Percentiles rank a stretch among this genome's conserved stretches.
Conservation (phyloP, 768 basidiomycete genomes). For the Psilocybe subaeruginosa region DNA sequence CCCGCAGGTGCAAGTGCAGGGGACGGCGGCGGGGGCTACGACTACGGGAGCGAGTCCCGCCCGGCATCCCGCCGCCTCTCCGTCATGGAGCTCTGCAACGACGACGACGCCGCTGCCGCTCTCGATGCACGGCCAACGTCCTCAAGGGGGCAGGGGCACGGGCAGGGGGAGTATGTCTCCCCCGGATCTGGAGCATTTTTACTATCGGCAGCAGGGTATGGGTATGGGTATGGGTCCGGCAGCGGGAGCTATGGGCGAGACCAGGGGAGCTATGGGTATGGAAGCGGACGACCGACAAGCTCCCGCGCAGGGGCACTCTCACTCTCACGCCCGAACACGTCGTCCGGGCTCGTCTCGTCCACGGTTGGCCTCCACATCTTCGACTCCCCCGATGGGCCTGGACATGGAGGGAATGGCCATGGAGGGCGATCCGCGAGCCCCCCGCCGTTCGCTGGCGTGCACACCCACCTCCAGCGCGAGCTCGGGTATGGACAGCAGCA, state of each 20-base stretch:
- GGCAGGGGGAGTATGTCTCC: constrained; percentile 21
- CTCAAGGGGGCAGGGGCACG: neutral
- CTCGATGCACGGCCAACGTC: constrained; percentile 1
- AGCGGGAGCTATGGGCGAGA: no score
- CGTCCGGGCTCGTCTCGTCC: constrained; percentile 42
- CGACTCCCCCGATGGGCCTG: constrained; percentile 36
- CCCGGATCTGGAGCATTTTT: constrained; percentile 40
- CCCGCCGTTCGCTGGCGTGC: neutral
- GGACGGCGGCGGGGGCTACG: constrained; percentile 42
- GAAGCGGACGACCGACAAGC: no score
- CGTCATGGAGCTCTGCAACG: constrained; percentile 91
- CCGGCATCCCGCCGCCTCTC: constrained; percentile 80
- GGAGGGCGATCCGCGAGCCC: neutral
- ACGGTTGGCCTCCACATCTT: constrained; percentile 54
- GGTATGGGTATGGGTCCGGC: no score
- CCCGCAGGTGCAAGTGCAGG: constrained; percentile 14
- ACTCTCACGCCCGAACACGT: neutral
- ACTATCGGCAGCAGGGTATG: constrained; percentile 30
- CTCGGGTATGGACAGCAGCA: constrained; percentile 14
- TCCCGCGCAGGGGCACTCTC: constrained; percentile 12
- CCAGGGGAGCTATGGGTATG: constrained; percentile 14
- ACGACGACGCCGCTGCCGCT: constrained; percentile 46
- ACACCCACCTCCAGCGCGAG: neutral
- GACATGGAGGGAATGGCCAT: neutral
- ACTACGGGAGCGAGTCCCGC: constrained; percentile 74